A percentile compares a stretch with the other conserved stretches of the same genome.
phyloP scores from a whole-genome alignment of 106 monocot species.

The Dendrobium nobile region DNA sequence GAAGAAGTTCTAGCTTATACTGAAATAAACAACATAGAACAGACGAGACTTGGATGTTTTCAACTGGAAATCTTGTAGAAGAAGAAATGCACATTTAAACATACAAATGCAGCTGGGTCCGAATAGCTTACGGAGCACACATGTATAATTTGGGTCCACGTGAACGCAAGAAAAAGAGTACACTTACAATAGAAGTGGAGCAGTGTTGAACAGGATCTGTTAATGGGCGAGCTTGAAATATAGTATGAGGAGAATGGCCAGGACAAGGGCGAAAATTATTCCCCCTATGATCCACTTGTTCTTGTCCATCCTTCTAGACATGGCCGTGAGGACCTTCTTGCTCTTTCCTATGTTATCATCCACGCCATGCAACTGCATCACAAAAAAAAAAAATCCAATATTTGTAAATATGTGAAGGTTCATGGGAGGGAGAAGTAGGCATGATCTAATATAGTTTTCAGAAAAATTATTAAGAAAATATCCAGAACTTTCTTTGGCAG shows the following conservation, averaged over 20 bases:
- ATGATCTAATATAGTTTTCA: background rate
- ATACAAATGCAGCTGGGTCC: background rate
- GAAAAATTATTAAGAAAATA: background rate
- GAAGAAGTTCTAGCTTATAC: no score
- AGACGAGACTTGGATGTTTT: background rate
- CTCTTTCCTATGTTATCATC: conserved; percentile 85
- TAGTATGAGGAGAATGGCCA: conserved; percentile 68
- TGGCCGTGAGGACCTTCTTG: conserved; percentile 58
- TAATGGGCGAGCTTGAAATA: conserved; percentile 68
- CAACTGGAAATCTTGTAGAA: background rate
- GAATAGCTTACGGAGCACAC: background rate
- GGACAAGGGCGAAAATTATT: conserved; percentile 36
- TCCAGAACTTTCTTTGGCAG: background rate
- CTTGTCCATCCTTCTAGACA: conserved; percentile 82
- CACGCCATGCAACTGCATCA: conserved; percentile 76
- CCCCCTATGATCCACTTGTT: conserved; percentile 90
- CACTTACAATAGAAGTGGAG: background rate
- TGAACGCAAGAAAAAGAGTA: background rate
- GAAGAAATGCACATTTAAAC: background rate
- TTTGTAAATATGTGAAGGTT: background rate
- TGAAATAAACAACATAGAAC: no score
- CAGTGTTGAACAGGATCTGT: conserved; percentile 1
- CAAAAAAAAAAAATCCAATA: background rate
- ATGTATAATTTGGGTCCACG: background rate
- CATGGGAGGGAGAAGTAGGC: no score